phyloP scores from a whole-genome alignment of 805 yeast species.

The Sungouiozyma intestinalis region DNA sequence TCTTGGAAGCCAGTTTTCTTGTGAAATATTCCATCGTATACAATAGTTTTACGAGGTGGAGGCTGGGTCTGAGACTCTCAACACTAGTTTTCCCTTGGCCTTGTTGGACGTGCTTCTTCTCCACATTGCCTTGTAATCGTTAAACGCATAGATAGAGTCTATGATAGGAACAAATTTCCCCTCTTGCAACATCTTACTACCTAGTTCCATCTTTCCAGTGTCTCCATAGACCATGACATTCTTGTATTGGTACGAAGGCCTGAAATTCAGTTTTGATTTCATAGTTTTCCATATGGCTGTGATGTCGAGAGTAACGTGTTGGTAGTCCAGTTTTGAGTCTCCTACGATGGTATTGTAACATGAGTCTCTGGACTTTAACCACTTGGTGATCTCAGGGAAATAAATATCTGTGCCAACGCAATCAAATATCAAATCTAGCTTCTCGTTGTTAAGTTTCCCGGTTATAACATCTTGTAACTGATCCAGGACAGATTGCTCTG shows the following conservation, averaged over 20 bases:
- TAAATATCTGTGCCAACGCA: conserved; percentile 50
- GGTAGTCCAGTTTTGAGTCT: conserved; percentile 32
- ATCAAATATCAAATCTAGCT: conserved; percentile 56
- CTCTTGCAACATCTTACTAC: conserved; percentile 13
- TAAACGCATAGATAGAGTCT: conserved; percentile 44
- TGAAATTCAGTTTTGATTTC: conserved; percentile 8
- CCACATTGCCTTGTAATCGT: conserved; percentile 41
- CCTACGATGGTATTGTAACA: conserved; percentile 49
- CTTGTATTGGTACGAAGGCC: conserved; percentile 17
- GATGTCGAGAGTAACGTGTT: conserved; percentile 3
- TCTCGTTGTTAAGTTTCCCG: conserved; percentile 27
- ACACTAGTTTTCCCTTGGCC: conserved; percentile 56
- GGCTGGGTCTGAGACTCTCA: conserved; percentile 7
- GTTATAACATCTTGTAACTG: conserved; percentile 27
- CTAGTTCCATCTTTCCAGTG: conserved; percentile 14
- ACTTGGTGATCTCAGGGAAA: conserved; percentile 32
- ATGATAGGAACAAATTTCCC: conserved; percentile 35
- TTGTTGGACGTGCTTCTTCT: conserved; percentile 36
- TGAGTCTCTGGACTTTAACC: conserved; percentile 39
- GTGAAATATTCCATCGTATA: too few relatives aligned
- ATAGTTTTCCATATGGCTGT: conserved; percentile 3
- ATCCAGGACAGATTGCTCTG: conserved; percentile 24
- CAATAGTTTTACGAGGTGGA: neutral
- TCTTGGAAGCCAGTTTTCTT: too few relatives aligned
- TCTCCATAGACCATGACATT: conserved; percentile 15